A percentile compares a stretch with the other conserved stretches of the same genome.
Evolutionary conservation across 345 rosid genomes (phyloP).

Genomic region (Noccaea caerulescens): DNA sequence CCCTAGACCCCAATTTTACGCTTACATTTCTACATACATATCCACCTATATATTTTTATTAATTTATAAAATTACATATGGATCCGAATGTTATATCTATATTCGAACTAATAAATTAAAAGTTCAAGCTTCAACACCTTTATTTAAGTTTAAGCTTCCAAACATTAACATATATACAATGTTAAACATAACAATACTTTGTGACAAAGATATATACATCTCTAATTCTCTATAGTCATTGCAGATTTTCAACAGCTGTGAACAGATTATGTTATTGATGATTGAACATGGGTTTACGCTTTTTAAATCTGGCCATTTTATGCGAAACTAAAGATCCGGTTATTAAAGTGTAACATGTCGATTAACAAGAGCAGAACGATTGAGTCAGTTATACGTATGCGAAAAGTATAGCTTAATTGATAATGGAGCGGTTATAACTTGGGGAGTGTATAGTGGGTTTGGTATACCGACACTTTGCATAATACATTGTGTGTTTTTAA

Average conservation of each 20-base stretch:
- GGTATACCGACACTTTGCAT: conserved; percentile 42
- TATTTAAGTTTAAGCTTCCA: neutral
- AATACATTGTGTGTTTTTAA: neutral
- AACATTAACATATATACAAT: neutral
- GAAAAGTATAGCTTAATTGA: conserved; percentile 27
- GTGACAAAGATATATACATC: neutral
- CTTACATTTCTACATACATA: conserved; percentile 4
- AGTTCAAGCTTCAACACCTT: neutral
- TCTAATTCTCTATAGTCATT: neutral
- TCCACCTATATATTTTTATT: neutral
- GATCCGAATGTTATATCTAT: neutral
- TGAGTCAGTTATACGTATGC: conserved; percentile 33
- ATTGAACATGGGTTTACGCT: neutral
- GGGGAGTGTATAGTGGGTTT: conserved; percentile 38
- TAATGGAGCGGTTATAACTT: conserved; percentile 37
- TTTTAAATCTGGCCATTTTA: neutral
- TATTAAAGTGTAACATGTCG: conserved; percentile 5
- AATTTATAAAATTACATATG: neutral
- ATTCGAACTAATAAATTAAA: neutral
- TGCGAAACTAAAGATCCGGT: conserved; percentile 7
- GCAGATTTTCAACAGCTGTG: neutral
- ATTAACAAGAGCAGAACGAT: conserved; percentile 27
- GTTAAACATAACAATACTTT: neutral
- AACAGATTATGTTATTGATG: conserved; percentile 7
- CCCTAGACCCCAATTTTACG: conserved; percentile 14